phyloP scores from a whole-genome alignment of 1,284 basidiomycete species.

The Trametes hirsuta region DNA sequence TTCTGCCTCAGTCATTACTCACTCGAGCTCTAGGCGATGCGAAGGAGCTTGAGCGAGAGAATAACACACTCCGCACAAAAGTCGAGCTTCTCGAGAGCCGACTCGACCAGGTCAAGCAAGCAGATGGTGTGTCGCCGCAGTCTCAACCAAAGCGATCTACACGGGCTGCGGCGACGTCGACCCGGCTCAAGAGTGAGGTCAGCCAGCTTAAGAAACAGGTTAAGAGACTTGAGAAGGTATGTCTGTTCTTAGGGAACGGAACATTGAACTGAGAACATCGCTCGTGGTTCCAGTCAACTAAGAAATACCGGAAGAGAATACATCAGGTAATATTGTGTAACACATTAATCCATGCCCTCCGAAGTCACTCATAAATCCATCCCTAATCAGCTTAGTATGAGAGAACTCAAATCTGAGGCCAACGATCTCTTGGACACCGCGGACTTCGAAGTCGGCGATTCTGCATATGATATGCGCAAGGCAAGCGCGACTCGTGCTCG shows the following conservation, averaged over 20 bases:
- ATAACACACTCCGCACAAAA: conserved; percentile 25
- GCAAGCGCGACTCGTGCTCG: conserved; percentile 25
- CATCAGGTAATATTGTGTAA: conserved; percentile 26
- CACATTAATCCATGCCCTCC: background rate
- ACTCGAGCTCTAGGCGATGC: conserved; percentile 27
- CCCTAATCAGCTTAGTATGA: conserved; percentile 37
- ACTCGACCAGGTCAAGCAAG: conserved; percentile 31
- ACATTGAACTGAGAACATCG: background rate
- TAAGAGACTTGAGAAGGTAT: conserved; percentile 34
- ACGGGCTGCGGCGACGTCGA: conserved; percentile 18
- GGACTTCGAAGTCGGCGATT: conserved; percentile 36
- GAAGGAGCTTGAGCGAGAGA: conserved; percentile 24
- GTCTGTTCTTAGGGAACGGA: too few relatives aligned
- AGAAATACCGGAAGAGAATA: conserved; percentile 36
- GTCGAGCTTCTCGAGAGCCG: conserved; percentile 33
- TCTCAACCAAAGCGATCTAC: conserved; percentile 27
- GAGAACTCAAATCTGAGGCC: conserved; percentile 43
- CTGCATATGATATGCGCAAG: conserved; percentile 45
- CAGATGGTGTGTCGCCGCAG: conserved; percentile 30
- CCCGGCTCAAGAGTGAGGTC: conserved; percentile 30
- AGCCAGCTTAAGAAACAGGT: conserved; percentile 31
- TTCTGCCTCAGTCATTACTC: conserved; percentile 28
- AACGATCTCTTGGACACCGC: conserved; percentile 39
- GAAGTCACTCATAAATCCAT: background rate
- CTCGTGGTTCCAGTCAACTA: conserved; percentile 24